Evolutionary conservation across 345 rosid species (phyloP).

Genomic region (Citrus inodora): DNA sequence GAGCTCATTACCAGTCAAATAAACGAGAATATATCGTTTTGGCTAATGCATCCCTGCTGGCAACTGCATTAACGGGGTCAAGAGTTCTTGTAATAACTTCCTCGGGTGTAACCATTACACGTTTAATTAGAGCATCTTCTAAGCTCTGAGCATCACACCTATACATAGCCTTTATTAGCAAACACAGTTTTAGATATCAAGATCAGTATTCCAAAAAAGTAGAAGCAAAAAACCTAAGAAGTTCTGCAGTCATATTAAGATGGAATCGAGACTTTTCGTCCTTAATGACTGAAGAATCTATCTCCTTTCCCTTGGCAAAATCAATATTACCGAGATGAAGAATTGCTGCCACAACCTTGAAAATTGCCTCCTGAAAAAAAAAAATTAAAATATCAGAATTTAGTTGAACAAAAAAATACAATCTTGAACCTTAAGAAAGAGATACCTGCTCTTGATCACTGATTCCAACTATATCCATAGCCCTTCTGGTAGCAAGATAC

Average conservation of each 20-base stretch:
- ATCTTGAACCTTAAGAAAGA: not conserved
- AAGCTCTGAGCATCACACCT: conserved; percentile 82
- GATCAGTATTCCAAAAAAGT: not conserved
- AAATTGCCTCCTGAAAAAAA: conserved; percentile 70
- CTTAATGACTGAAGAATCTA: conserved; percentile 82
- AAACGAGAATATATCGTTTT: conserved; percentile 83
- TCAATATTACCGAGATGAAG: conserved; percentile 86
- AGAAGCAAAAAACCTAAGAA: conserved; percentile 41
- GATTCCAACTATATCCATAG: conserved; percentile 93
- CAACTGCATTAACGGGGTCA: conserved; percentile 67
- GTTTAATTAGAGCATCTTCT: conserved; percentile 87
- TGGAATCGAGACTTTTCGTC: conserved; percentile 68
- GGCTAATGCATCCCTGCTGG: conserved; percentile 85
- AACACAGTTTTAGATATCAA: not conserved
- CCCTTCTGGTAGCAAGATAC: conserved; percentile 83
- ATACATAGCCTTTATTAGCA: conserved; percentile 19
- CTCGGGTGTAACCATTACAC: conserved; percentile 93
- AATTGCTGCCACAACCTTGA: conserved; percentile 89
- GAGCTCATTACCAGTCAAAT: conserved; percentile 71
- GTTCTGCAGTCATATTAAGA: conserved; percentile 74
- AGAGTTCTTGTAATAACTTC: conserved; percentile 83
- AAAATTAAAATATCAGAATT: conserved; percentile 28
- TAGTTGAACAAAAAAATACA: conserved; percentile 3
- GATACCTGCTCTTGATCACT: conserved; percentile 60
- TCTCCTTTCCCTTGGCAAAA: conserved; percentile 72